These are phyloP conservation scores for Pisolithus microcarpus DNA, from an alignment of 768 basidiomycete species.

Conservation along the genomic window DNA sequence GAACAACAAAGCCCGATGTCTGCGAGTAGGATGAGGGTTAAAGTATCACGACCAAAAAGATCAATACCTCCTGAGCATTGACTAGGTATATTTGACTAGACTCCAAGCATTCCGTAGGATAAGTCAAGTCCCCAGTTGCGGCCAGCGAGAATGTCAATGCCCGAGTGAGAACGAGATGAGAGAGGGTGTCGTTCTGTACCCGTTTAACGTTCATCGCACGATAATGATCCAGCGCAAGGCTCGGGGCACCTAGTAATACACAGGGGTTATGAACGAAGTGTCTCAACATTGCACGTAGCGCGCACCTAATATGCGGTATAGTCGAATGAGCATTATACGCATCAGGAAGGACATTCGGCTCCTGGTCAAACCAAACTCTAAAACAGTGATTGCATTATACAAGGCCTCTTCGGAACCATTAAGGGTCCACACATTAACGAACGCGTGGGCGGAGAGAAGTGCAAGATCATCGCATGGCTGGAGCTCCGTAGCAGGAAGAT, in stretches of 20 bases:
- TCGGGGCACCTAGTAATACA: constrained; percentile 52
- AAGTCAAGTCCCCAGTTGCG: constrained; percentile 67
- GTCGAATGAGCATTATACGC: constrained; percentile 66
- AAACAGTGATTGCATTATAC: constrained; percentile 52
- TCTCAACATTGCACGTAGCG: neutral
- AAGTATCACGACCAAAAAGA: neutral
- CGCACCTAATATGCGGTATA: constrained; percentile 77
- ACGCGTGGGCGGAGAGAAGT: constrained; percentile 62
- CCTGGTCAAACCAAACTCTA: constrained; percentile 65
- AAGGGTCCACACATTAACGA: constrained; percentile 57
- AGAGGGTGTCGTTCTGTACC: constrained; percentile 84
- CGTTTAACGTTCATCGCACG: constrained; percentile 72
- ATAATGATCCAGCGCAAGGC: constrained; percentile 72
- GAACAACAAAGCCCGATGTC: constrained; percentile 77
- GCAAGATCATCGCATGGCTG: constrained; percentile 85
- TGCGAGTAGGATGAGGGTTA: constrained; percentile 17
- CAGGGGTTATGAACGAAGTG: neutral
- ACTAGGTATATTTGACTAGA: constrained; percentile 74
- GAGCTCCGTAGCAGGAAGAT: constrained; percentile 67
- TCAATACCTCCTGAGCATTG: constrained; percentile 68
- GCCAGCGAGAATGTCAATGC: constrained; percentile 75
- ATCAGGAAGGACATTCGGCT: constrained; percentile 79
- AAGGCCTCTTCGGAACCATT: constrained; percentile 51
- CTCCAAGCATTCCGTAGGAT: constrained; percentile 69
- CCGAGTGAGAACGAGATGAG: constrained; percentile 73